Evolutionary conservation across 768 basidiomycete genomes (phyloP).

Genomic region (Mycena filopes): DNA sequence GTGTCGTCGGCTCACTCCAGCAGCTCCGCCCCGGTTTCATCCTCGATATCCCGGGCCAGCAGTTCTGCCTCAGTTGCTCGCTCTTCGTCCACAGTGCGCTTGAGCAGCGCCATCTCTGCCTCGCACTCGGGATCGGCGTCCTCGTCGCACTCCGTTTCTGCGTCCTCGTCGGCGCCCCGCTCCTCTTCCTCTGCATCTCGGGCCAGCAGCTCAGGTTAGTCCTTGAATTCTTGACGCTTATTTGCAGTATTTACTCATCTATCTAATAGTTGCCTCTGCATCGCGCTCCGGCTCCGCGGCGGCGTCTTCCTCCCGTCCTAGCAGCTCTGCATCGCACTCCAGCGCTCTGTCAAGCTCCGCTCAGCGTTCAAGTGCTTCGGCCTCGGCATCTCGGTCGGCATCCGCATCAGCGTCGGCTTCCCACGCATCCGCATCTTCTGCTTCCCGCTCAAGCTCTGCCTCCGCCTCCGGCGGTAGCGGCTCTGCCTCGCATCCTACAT

Average conservation of each 20-base stretch:
- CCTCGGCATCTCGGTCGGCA: neutral
- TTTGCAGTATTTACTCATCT: neutral
- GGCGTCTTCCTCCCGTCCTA: neutral
- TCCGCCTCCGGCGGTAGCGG: neutral
- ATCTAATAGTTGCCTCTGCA: neutral
- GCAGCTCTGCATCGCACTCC: no score
- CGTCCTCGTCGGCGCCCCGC: neutral
- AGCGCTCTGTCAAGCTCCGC: no score
- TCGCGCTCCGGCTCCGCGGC: neutral
- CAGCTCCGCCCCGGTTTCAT: no score
- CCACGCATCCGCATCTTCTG: neutral
- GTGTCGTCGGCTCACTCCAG: no score
- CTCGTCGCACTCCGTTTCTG: no score
- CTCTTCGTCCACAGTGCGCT: no score
- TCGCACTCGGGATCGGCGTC: neutral
- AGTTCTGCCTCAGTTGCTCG: no score
- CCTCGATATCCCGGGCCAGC: no score
- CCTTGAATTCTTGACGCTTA: no score
- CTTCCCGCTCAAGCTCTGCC: neutral
- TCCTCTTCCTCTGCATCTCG: neutral
- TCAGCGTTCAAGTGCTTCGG: neutral
- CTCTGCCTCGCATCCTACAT: no score
- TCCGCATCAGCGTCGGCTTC: neutral
- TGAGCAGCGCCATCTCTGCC: no score
- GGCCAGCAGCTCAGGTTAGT: neutral